A percentile compares a stretch with the other conserved stretches of the same genome.
phyloP scores from a whole-genome alignment of 768 basidiomycete genomes.

The Leucocoprinus leucothites region DNA sequence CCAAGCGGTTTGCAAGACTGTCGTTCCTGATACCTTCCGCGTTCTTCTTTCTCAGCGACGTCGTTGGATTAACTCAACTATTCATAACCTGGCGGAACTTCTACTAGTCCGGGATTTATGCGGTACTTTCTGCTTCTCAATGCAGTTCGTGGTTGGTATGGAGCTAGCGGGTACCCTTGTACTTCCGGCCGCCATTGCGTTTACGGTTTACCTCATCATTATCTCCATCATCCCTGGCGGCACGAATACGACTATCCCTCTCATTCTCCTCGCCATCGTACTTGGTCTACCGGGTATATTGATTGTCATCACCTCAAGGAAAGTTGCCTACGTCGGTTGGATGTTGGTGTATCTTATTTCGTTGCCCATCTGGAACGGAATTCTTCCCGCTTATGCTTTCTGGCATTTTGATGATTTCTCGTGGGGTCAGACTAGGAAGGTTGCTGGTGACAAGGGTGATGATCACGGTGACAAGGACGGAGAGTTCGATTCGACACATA shows the following conservation, averaged over 20 bases:
- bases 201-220: slow-evolving; percentile 93
- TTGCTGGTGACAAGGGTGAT: slow-evolving; percentile 66
- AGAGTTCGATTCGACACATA: slow-evolving; percentile 93
- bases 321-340: slow-evolving; percentile 95
- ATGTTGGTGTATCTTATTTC: slow-evolving; percentile 93
- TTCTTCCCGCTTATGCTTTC: slow-evolving; percentile 94
- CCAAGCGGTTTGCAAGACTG: slow-evolving; percentile 97
- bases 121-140: slow-evolving; percentile 99
- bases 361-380: slow-evolving; percentile 95
- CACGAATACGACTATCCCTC: slow-evolving; percentile 79
- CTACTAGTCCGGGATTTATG: slow-evolving; percentile 96
- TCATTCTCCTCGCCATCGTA: slow-evolving; percentile 89
- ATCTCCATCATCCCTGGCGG: slow-evolving; percentile 80
- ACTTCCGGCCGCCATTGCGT: slow-evolving; percentile 94
- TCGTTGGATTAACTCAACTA: slow-evolving; percentile 99
- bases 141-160: slow-evolving; percentile 99
- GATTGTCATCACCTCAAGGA: slow-evolving; percentile 94
- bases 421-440: slow-evolving; percentile 92
- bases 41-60: slow-evolving; percentile 94
- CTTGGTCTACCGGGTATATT: slow-evolving; percentile 94
- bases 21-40: slow-evolving; percentile 95
- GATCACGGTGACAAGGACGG: slow-evolving; percentile 93
- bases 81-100: slow-evolving; percentile 96
- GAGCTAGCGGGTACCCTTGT: slow-evolving; percentile 96
- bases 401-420: slow-evolving; percentile 99